Percentiles rank a stretch among this genome's conserved stretches.
Conservation (phyloP, 1,139 yeast species). For the Wickerhamomyces sp. region DNA sequence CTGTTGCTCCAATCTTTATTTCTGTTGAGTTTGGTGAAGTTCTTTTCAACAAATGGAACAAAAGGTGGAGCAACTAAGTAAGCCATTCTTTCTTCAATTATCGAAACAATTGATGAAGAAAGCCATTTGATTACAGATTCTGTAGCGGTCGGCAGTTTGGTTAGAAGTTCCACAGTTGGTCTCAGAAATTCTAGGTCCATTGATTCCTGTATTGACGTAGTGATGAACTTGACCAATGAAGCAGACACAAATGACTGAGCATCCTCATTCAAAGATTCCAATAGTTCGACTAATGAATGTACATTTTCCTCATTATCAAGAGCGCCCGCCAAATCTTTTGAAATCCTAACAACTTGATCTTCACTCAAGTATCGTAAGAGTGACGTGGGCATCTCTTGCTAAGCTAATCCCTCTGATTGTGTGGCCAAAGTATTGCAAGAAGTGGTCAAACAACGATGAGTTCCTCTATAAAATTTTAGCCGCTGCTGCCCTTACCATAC, state of each 20-base stretch:
- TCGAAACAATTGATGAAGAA: conserved; percentile 1
- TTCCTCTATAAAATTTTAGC: neutral
- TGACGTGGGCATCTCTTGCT: too few species aligned
- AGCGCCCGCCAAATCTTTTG: conserved; percentile 6
- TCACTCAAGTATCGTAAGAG: conserved; percentile 5
- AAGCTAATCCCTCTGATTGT: too few species aligned
- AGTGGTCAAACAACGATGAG: neutral
- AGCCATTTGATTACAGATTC: conserved; percentile 7
- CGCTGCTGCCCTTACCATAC: neutral
- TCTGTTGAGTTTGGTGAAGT: neutral
- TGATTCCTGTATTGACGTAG: neutral
- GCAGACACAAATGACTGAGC: conserved; percentile 4
- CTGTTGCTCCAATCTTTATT: too few species aligned
- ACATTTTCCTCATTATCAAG: conserved; percentile 6
- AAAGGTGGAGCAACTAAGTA: conserved; percentile 5
- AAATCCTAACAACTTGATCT: conserved; percentile 5
- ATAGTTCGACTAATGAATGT: conserved; percentile 9
- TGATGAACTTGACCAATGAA: conserved; percentile 1
- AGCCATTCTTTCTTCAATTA: conserved; percentile 8
- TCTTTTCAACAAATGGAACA: conserved; percentile 1
- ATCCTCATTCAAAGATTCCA: conserved; percentile 7
- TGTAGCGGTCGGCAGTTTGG: conserved; percentile 6
- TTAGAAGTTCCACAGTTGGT: conserved; percentile 1
- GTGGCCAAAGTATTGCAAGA: neutral
- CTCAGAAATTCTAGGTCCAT: neutral